These are phyloP conservation scores for Phaseolus coccineus DNA, from an alignment of 331 rosid species.

Conservation along the genomic window DNA sequence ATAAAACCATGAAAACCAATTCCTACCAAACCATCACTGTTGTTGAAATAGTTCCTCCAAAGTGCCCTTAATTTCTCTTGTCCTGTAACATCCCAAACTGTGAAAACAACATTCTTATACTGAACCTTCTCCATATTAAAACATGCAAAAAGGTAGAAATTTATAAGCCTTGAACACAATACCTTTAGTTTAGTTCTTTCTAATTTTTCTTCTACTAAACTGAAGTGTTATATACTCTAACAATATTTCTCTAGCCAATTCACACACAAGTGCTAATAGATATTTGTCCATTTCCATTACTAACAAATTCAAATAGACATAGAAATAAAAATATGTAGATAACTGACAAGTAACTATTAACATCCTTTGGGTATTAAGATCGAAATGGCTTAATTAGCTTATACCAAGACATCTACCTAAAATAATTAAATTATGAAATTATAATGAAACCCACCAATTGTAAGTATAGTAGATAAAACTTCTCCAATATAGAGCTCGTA, in stretches of 20 bases:
- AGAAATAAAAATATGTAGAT: conserved; percentile 4
- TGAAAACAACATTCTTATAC: conserved; percentile 95
- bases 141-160: conserved; percentile 53
- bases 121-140: conserved; percentile 98
- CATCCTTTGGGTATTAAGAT: not conserved
- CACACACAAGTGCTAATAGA: conserved; percentile 26
- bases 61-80: conserved; percentile 97
- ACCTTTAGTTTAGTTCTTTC: conserved; percentile 4
- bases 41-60: conserved; percentile 99
- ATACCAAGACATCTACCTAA: not conserved
- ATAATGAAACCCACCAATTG: conserved; percentile 51
- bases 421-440: not conserved
- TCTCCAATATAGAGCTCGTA: conserved; percentile 80
- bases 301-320: conserved; percentile 22
- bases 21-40: conserved; percentile 93
- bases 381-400: conserved; percentile 16
- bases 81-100: conserved; percentile 99
- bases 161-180: conserved; percentile 16
- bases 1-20: conserved; percentile 28
- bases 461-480: conserved; percentile 77
- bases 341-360: conserved; percentile 9
- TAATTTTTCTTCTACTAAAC: not conserved
- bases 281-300: conserved; percentile 5
- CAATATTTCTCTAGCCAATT: not conserved
- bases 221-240: not conserved